These are phyloP conservation scores for Solanum microdontum DNA, from an alignment of 257 asterid species.

Conservation along the genomic window DNA sequence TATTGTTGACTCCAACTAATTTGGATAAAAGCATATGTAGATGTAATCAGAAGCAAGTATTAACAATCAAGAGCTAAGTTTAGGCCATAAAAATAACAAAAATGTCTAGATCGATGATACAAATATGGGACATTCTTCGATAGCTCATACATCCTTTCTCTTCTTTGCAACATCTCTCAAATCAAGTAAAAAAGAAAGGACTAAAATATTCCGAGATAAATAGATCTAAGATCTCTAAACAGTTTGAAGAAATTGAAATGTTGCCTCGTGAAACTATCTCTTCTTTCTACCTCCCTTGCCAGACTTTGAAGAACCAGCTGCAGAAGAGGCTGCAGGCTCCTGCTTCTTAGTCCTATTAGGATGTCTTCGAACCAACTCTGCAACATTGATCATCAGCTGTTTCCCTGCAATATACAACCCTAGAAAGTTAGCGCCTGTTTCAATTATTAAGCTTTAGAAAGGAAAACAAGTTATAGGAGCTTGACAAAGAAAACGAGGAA, in stretches of 20 bases:
- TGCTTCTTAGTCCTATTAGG: slow-evolving; percentile 86
- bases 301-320: slow-evolving; percentile 55
- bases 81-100: neutral
- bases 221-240: neutral
- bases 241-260: neutral
- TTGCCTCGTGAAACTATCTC: slow-evolving; percentile 23
- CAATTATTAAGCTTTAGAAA: neutral
- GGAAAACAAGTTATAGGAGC: neutral
- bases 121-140: neutral
- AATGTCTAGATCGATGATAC: neutral
- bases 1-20: neutral
- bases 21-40: neutral
- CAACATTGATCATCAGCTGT: slow-evolving; percentile 71
- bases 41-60: neutral
- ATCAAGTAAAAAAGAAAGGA: neutral
- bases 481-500: neutral
- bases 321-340: slow-evolving; percentile 52
- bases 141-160: neutral
- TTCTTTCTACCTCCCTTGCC: slow-evolving; percentile 91
- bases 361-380: slow-evolving; percentile 86
- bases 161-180: neutral
- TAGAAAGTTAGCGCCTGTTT: neutral
- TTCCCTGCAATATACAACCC: slow-evolving; percentile 34
- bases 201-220: neutral
- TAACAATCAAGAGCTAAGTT: neutral